A percentile compares a stretch with the other conserved stretches of the same genome.
Evolutionary conservation across 495 filamentous ascomycete species (phyloP).

Genomic region (Acidiella bohemica): DNA sequence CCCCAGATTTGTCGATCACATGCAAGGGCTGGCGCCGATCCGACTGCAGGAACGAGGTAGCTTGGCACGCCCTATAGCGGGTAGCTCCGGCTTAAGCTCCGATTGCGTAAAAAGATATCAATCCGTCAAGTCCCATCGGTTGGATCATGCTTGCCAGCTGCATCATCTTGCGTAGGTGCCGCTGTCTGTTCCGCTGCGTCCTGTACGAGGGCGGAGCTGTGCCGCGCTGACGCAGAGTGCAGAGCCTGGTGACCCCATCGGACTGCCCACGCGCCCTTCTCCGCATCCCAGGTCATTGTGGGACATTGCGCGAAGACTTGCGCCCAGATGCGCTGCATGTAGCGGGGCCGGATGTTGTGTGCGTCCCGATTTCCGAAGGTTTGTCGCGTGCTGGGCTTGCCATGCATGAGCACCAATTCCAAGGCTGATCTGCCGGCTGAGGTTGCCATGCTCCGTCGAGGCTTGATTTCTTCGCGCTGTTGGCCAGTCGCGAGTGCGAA

Average conservation of each 20-base stretch:
- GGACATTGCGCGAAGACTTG: slow-evolving; percentile 33
- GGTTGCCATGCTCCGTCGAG: slow-evolving; percentile 15
- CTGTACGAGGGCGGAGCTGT: not conserved
- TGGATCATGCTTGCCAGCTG: no score
- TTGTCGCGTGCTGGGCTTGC: slow-evolving; percentile 29
- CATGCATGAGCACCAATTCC: slow-evolving; percentile 8
- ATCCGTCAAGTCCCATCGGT: no score
- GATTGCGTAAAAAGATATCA: no score
- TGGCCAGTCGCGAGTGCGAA: slow-evolving; percentile 43
- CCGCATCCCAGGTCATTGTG: slow-evolving; percentile 22
- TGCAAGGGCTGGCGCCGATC: no score
- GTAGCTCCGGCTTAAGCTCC: no score
- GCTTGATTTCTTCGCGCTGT: slow-evolving; percentile 28
- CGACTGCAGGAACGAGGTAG: no score
- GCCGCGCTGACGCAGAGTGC: no score
- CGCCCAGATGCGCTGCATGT: slow-evolving; percentile 36
- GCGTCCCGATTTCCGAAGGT: slow-evolving; percentile 27
- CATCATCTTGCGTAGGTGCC: no score
- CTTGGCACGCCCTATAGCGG: no score
- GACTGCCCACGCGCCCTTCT: slow-evolving; percentile 16
- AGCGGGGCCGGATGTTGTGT: slow-evolving; percentile 32
- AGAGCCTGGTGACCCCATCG: slow-evolving; percentile 20
- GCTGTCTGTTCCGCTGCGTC: not conserved
- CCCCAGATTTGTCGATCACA: no score
- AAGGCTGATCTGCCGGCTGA: not conserved